Percentiles rank a stretch among this genome's conserved stretches.
Conservation (phyloP, 2,329 filamentous ascomycete genomes). For the Colletotrichum siamense region DNA sequence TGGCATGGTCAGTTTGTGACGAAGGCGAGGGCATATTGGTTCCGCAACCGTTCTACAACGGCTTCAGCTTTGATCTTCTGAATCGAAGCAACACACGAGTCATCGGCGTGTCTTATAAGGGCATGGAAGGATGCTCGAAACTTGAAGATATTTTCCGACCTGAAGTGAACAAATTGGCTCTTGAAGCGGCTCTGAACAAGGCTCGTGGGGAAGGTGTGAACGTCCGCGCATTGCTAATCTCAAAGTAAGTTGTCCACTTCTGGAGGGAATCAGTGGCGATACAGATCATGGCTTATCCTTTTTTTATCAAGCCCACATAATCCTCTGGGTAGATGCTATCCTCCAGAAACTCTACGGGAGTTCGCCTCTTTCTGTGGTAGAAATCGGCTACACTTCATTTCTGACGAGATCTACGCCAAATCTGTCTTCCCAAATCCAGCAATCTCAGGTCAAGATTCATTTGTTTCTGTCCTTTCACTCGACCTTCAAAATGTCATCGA, state of each 20-base stretch:
- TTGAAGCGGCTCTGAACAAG: slow-evolving; percentile 18
- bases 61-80: slow-evolving; percentile 27
- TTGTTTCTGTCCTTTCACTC: slow-evolving; percentile 42
- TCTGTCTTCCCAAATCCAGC: slow-evolving; percentile 43
- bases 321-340: slow-evolving; percentile 35
- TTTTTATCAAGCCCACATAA: slow-evolving; percentile 31
- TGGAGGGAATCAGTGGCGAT: background rate
- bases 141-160: slow-evolving; percentile 27
- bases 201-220: slow-evolving; percentile 12
- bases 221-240: slow-evolving; percentile 14
- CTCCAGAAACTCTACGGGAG: slow-evolving; percentile 28
- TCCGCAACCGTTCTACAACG: slow-evolving; percentile 32
- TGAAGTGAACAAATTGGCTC: slow-evolving; percentile 15
- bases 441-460: slow-evolving; percentile 31
- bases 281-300: background rate
- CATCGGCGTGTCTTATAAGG: slow-evolving; percentile 22
- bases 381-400: slow-evolving; percentile 48
- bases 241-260: slow-evolving; percentile 7
- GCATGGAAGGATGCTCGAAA: slow-evolving; percentile 17
- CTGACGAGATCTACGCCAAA: slow-evolving; percentile 55
- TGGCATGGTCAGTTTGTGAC: slow-evolving; percentile 31
- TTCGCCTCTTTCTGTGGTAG: slow-evolving; percentile 44
- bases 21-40: slow-evolving; percentile 33
- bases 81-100: slow-evolving; percentile 22
- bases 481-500: slow-evolving; percentile 36